A percentile compares a stretch with the other conserved stretches of the same genome.
phyloP scores from a whole-genome alignment of 2,329 filamentous ascomycete species.

The Fusarium papillatum region DNA sequence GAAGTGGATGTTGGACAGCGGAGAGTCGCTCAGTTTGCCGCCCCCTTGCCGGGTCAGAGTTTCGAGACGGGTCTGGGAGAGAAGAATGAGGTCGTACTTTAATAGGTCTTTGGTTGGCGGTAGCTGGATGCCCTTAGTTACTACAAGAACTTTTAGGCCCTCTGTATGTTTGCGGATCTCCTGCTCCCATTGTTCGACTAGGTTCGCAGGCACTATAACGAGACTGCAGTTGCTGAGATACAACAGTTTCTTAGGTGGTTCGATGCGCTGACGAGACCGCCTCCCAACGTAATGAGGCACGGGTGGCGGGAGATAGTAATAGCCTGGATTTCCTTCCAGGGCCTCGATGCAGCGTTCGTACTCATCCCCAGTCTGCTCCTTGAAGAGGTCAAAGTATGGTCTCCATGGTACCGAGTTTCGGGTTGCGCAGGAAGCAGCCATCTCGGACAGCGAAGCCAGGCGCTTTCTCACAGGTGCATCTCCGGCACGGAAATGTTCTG shows the following conservation, averaged over 20 bases:
- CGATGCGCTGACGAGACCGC: slow-evolving; percentile 8
- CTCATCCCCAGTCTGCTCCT: slow-evolving; percentile 59
- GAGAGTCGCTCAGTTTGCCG: slow-evolving; percentile 59
- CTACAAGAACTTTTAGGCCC: slow-evolving; percentile 73
- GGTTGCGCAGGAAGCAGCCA: slow-evolving; percentile 80
- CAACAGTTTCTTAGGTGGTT: slow-evolving; percentile 62
- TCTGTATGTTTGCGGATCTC: slow-evolving; percentile 85
- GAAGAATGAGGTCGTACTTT: slow-evolving; percentile 81
- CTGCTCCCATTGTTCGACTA: slow-evolving; percentile 86
- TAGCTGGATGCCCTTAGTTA: slow-evolving; percentile 68
- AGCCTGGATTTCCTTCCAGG: slow-evolving; percentile 69
- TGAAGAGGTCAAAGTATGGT: slow-evolving; percentile 68
- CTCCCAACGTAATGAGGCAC: slow-evolving; percentile 47
- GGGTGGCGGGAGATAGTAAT: slow-evolving; percentile 68
- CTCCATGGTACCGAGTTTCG: slow-evolving; percentile 80
- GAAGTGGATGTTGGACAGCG: slow-evolving; percentile 82
- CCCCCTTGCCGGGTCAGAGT: slow-evolving; percentile 57
- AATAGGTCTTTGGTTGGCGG: slow-evolving; percentile 72
- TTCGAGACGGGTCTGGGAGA: slow-evolving; percentile 82
- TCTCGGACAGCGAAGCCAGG: slow-evolving; percentile 77
- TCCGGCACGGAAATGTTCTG: slow-evolving; percentile 68
- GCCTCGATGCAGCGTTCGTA: slow-evolving; percentile 67
- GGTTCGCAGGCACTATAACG: slow-evolving; percentile 85
- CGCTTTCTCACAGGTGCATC: slow-evolving; percentile 55
- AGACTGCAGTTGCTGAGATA: slow-evolving; percentile 79